Evolutionary conservation across 352 stramenopile genomes (phyloP).

Genomic region (Phytophthora fragariaefolia): DNA sequence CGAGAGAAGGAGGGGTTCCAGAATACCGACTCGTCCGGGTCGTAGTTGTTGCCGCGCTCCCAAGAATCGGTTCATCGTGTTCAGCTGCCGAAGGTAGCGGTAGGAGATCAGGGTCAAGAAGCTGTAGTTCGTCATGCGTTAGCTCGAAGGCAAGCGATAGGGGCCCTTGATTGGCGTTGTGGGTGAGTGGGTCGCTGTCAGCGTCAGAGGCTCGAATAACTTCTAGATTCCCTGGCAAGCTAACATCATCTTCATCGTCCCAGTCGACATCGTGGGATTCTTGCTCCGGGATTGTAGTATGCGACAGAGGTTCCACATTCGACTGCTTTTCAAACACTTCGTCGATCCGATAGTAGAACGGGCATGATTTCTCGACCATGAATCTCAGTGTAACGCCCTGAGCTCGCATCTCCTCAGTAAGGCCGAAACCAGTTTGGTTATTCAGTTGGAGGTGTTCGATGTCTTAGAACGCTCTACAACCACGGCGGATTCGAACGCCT

Average conservation of each 20-base stretch:
- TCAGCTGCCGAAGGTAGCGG: no score
- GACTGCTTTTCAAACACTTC: conserved; percentile 1
- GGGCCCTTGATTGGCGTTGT: no score
- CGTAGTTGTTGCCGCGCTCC: no score
- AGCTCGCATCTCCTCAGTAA: not conserved
- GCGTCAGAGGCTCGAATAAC: not conserved
- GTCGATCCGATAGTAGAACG: conserved; percentile 1
- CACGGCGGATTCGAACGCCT: no score
- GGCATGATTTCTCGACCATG: not conserved
- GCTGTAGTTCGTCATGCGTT: no score
- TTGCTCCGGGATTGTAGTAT: not conserved
- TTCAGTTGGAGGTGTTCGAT: no score
- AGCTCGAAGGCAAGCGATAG: no score
- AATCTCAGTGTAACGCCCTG: not conserved
- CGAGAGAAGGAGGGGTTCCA: no score
- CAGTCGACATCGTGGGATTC: not conserved
- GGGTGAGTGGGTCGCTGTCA: not conserved
- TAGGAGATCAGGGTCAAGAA: no score
- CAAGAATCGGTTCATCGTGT: no score
- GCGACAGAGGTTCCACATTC: conserved; percentile 4
- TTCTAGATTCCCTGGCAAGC: conserved; percentile 1
- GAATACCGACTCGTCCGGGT: no score
- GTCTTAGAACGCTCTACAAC: no score
- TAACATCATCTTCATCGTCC: not conserved
- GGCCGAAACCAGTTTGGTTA: conserved; percentile 7